Evolutionary conservation across 129 eudicot species (phyloP), one percentile per base, ranked within the genome.

Genomic region (Arctium minus): DNA sequence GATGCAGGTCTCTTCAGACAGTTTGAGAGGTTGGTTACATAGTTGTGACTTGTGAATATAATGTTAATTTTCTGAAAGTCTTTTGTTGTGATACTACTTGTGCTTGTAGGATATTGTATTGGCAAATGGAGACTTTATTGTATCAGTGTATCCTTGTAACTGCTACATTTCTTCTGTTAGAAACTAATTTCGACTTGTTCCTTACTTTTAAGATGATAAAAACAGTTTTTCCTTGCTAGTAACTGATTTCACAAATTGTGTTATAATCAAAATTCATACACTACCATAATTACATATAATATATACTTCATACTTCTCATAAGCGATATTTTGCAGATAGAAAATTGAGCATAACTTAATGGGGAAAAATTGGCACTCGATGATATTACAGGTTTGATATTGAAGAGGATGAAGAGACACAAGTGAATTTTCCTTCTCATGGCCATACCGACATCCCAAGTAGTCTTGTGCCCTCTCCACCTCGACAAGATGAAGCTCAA

Each of bases 331-430:
- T 65, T 7, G 13, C 12, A 65, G 4, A 73, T 40, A 39, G 33
- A 18, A 73, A 73, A 18, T 37, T 60, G 48, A 72, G 76, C 76
- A 83, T 36, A 70, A 53, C 44, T 50, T 36, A 56, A 56, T n/a
- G n/a, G 9, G 13, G 18, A 22, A 76, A 38, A 40, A 4, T 75
- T 82, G 64, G 31, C 38, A 17, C 15, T 72, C 50, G 29, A 60
- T 75, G 40, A 65, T 46, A 11, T 73, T 48, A 80, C 89, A 93
- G 99, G 96, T 93, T 93, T 84, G 97, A 93, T 84, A 90, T 92
- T 67, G 97, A 92, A 88, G 98, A 89, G 56, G 96, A 91, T 75
- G 95, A 88, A 4, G 97, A 82, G 80, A 84, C 93, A 36, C 92
- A 87, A 74, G 12, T 72, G 48, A 85, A 85, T 70, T 84, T 79